phyloP scores from a whole-genome alignment of 257 asterid genomes.

The Prunella vulgaris region DNA sequence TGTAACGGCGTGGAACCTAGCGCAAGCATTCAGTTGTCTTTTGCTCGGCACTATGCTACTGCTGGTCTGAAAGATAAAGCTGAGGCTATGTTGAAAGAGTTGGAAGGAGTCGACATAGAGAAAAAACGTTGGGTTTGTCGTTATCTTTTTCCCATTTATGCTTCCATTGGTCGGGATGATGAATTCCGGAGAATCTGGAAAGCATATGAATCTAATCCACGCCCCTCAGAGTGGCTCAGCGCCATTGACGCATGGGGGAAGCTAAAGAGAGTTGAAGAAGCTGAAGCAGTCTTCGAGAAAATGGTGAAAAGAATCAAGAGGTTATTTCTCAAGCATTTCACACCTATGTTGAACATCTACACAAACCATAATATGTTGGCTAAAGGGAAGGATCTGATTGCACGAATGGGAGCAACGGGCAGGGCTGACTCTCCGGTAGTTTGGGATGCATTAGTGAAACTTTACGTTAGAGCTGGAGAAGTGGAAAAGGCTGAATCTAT shows the following conservation, averaged over 20 bases:
- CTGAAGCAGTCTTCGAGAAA: slow-evolving; percentile 56
- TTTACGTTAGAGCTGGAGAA: slow-evolving; percentile 64
- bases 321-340: slow-evolving; percentile 37
- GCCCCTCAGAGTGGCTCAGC: slow-evolving; percentile 42
- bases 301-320: slow-evolving; percentile 27
- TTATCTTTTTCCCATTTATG: slow-evolving; percentile 56
- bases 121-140: slow-evolving; percentile 44
- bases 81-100: slow-evolving; percentile 55
- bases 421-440: slow-evolving; percentile 26
- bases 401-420: slow-evolving; percentile 46
- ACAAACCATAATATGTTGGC: slow-evolving; percentile 54
- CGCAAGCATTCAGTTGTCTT: slow-evolving; percentile 21
- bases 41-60: slow-evolving; percentile 45
- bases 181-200: slow-evolving; percentile 66
- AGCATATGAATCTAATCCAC: slow-evolving; percentile 44
- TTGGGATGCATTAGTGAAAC: slow-evolving; percentile 75
- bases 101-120: slow-evolving; percentile 46
- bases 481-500: slow-evolving; percentile 61
- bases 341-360: slow-evolving; percentile 44
- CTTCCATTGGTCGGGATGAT: slow-evolving; percentile 51
- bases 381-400: slow-evolving; percentile 68
- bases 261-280: slow-evolving; percentile 53
- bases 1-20: slow-evolving; percentile 51
- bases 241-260: slow-evolving; percentile 75
- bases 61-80: slow-evolving; percentile 58